A percentile compares a stretch with the other conserved stretches of the same genome.
phyloP scores from a whole-genome alignment of 1,139 yeast genomes.

The Saccharomycopsis phalli region DNA sequence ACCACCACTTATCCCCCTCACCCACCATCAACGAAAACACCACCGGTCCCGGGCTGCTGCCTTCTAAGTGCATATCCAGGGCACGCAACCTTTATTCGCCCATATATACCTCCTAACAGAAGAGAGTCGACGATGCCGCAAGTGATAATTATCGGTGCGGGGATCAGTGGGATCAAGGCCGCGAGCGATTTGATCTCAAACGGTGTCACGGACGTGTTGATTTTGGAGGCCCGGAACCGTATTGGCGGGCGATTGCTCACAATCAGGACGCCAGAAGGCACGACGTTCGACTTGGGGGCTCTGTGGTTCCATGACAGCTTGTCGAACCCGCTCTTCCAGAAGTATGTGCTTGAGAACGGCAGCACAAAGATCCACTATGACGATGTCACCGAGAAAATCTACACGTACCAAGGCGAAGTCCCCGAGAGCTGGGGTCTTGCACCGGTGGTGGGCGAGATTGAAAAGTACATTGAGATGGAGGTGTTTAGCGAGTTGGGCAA shows the following conservation, averaged over 20 bases:
- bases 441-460: conserved; percentile 48
- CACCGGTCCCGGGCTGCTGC: no score
- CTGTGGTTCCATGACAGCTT: conserved; percentile 86
- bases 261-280: conserved; percentile 18
- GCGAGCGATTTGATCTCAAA: conserved; percentile 47
- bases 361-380: conserved; percentile 21
- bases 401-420: conserved; percentile 30
- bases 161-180: conserved; percentile 74
- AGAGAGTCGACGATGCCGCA: conserved; percentile 3
- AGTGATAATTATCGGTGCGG: conserved; percentile 66
- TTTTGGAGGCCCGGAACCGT: conserved; percentile 50
- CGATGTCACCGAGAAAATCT: conserved; percentile 21
- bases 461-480: conserved; percentile 48
- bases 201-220: conserved; percentile 36
- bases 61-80: no score
- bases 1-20: no score
- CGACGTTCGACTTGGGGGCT: conserved; percentile 66
- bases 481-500: conserved; percentile 37
- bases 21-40: no score
- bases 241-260: conserved; percentile 54
- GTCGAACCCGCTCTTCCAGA: conserved; percentile 55
- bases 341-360: conserved; percentile 31
- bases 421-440: conserved; percentile 30
- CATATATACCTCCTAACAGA: no score
- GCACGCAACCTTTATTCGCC: no score